Base-by-base conservation (phyloP, 306 rosid genomes). In the Rubus idaeus region DNA sequence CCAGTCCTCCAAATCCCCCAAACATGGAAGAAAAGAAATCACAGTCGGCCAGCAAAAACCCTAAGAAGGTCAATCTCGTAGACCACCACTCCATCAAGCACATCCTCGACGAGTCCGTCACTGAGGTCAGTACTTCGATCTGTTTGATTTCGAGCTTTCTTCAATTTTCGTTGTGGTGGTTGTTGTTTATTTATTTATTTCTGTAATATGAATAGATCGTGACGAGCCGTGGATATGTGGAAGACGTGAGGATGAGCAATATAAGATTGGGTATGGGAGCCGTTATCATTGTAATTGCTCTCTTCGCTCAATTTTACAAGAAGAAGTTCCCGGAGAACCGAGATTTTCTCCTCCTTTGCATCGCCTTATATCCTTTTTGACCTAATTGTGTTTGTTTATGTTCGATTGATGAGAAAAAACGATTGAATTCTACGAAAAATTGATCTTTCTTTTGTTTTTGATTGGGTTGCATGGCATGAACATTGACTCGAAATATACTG, bases 301-400 rank as follows among this genome's bases (percentile, higher is more conserved):
- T 96, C 35, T 84, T 92, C 11, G 98, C 98, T 60, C 99, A 96
- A 75, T 96, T 96, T 68, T 92, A 96, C 91, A 95, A 89, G 79
- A 96, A 92, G 82, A 92, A 91, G 84, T 96, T 92, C 74, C 97
- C 99, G 23, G 99, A 92, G 79, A 96, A 92, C 73, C 86, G 86
- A 61, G 88, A 96, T 69, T 96, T 96, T 62, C 92, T 96, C 78
- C 75, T 92, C 73, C 84, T 71, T 35, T 96, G 97, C 91, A 92
- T 92, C 81, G 83, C 77, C 17, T 91, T 88, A 92, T 92, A 96
- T 96, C 99, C 99, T 89, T 75, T 74, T 77, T 49, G 41, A 58
- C 55, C 40, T 41, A 51, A 4, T 21, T 80, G 40, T 56, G 5
- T 16, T 55, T 80, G 21, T n/a, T 68, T 16, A 5, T 57, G 18